Evolutionary conservation across 1,139 yeast species (phyloP).

Genomic region (Taphrina flavorubra): DNA sequence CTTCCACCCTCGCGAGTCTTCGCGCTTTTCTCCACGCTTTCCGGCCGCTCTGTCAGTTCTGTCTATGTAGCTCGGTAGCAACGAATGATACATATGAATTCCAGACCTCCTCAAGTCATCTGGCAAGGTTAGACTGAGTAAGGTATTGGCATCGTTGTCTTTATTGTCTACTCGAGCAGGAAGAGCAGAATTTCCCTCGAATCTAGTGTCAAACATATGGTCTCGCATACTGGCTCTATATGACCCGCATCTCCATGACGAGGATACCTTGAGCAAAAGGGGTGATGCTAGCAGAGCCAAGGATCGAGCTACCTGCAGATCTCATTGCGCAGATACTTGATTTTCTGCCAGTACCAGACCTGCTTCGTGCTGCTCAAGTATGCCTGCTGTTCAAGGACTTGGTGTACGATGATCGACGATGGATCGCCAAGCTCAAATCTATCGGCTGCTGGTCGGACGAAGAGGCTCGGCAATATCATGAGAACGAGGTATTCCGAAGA

Average conservation of each 20-base stretch:
- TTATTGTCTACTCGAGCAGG: too few species aligned
- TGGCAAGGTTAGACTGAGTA: too few species aligned
- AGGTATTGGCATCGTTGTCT: too few species aligned
- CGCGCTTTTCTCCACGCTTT: too few species aligned
- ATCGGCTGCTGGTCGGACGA: slow-evolving; percentile 60
- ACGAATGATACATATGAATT: too few species aligned
- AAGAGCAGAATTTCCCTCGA: too few species aligned
- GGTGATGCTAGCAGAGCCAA: neutral
- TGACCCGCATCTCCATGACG: too few species aligned
- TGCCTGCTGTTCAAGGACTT: slow-evolving; percentile 53
- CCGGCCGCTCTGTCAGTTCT: too few species aligned
- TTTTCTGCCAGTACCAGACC: slow-evolving; percentile 49
- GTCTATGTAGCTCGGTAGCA: too few species aligned
- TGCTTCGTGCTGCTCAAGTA: slow-evolving; percentile 50
- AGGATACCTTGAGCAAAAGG: neutral
- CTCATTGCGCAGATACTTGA: slow-evolving; percentile 39
- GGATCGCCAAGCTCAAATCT: slow-evolving; percentile 60
- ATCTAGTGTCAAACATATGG: too few species aligned
- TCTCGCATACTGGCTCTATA: too few species aligned
- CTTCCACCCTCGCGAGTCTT: neutral
- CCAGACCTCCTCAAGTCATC: too few species aligned
- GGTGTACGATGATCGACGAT: slow-evolving; percentile 54
- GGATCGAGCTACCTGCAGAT: slow-evolving; percentile 39
- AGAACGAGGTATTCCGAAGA: slow-evolving; percentile 44
- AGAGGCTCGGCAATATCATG: slow-evolving; percentile 44